Conservation (phyloP, 2,329 filamentous ascomycete species). For the Eutypella sp. region DNA sequence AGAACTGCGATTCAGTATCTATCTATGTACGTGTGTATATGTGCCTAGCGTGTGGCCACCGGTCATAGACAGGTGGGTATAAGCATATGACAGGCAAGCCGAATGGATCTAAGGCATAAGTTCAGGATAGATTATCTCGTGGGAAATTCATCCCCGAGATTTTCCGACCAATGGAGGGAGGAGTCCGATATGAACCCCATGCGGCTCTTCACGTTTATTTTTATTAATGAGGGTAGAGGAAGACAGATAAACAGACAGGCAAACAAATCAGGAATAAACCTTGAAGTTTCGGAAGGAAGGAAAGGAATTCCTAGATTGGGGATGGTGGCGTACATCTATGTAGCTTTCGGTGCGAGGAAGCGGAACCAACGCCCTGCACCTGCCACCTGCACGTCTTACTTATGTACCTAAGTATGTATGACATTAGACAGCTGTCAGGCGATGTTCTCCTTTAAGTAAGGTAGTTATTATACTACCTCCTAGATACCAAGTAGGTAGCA, state of each 20-base stretch:
- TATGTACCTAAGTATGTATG: no score
- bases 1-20: no score
- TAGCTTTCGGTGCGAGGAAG: not conserved
- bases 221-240: not conserved
- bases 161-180: slow-evolving; percentile 1
- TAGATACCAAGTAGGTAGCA: no score
- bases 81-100: no score
- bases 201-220: no score
- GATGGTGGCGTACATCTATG: not conserved
- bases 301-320: not conserved
- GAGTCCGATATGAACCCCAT: no score
- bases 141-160: not conserved
- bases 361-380: no score
- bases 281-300: not conserved
- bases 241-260: not conserved
- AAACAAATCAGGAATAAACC: not conserved
- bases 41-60: no score
- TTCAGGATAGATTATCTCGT: not conserved
- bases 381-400: no score
- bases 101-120: not conserved
- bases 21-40: no score
- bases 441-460: not conserved
- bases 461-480: no score
- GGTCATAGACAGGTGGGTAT: no score
- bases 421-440: not conserved